phyloP scores from a whole-genome alignment of 352 stramenopile species.

The Aphanomyces cochlioides region DNA sequence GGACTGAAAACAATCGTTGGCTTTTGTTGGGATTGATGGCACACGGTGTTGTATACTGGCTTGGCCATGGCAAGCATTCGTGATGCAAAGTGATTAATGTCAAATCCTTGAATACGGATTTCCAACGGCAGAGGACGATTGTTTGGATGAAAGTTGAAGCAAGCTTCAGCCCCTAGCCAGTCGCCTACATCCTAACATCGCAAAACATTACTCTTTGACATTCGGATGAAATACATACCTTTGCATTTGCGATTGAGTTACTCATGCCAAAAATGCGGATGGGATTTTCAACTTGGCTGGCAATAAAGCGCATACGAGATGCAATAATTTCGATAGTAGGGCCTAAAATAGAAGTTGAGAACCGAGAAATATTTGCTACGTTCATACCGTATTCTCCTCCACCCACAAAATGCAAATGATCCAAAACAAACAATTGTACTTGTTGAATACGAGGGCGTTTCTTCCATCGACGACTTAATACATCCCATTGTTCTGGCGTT shows the following conservation, averaged over 20 bases:
- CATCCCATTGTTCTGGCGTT: conserved; percentile 94
- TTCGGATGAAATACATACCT: not conserved
- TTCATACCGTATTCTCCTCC: conserved; percentile 56
- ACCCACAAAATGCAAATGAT: conserved; percentile 98
- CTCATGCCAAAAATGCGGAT: conserved; percentile 94
- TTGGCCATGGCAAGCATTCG: conserved; percentile 98
- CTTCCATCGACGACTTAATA: conserved; percentile 95
- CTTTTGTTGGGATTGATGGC: conserved; percentile 82
- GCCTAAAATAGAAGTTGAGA: conserved; percentile 31
- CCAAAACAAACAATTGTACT: conserved; percentile 93
- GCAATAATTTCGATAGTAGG: conserved; percentile 97
- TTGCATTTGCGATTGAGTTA: conserved; percentile 96
- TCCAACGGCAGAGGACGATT: conserved; percentile 95
- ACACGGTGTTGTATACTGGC: conserved; percentile 95
- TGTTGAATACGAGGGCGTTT: conserved; percentile 95
- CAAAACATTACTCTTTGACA: not conserved
- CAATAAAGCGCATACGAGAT: conserved; percentile 97
- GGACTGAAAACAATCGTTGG: conserved; percentile 96
- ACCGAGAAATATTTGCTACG: not conserved
- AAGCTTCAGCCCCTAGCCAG: conserved; percentile 95
- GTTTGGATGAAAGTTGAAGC: conserved; percentile 96
- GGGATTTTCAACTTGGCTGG: conserved; percentile 64
- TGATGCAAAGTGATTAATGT: conserved; percentile 95
- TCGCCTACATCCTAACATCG: conserved; percentile 91
- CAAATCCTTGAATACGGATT: conserved; percentile 97